A percentile compares a stretch with the other conserved stretches of the same genome.
Evolutionary conservation across 257 asterid species (phyloP).

Genomic region (Penstemon newberryi): DNA sequence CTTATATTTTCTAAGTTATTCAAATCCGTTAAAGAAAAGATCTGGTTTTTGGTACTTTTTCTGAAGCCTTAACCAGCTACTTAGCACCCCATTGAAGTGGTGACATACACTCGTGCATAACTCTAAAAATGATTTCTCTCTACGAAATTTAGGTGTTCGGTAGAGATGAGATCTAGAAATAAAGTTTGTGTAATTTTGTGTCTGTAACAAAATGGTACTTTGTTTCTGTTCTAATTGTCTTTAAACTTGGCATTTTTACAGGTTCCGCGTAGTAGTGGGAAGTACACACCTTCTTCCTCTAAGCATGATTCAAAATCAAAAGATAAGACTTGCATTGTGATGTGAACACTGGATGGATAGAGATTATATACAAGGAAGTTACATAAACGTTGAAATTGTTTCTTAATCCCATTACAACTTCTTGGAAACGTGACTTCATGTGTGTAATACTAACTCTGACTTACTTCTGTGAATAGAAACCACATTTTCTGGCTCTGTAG

Average conservation of each 20-base stretch:
- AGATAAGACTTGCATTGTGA: slow-evolving; percentile 61
- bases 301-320: slow-evolving; percentile 71
- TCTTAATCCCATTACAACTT: slow-evolving; percentile 2
- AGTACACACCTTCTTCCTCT: slow-evolving; percentile 42
- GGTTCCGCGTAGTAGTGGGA: slow-evolving; percentile 60
- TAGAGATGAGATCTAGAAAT: background rate
- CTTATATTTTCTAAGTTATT: no score
- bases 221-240: background rate
- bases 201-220: background rate
- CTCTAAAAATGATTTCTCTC: background rate
- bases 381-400: slow-evolving; percentile 23
- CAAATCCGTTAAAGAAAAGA: no score
- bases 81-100: background rate
- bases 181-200: background rate
- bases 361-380: background rate
- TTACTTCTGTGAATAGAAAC: slow-evolving; percentile 9
- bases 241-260: slow-evolving; percentile 33
- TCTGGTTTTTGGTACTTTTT: no score
- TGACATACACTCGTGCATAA: background rate
- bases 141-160: background rate
- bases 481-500: background rate
- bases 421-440: background rate
- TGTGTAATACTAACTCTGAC: background rate
- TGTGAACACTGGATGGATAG: slow-evolving; percentile 40
- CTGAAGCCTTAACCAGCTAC: background rate